A percentile compares a stretch with the other conserved stretches of the same genome.
phyloP scores from a whole-genome alignment of 345 rosid genomes.

The Lumnitzera littorea region DNA sequence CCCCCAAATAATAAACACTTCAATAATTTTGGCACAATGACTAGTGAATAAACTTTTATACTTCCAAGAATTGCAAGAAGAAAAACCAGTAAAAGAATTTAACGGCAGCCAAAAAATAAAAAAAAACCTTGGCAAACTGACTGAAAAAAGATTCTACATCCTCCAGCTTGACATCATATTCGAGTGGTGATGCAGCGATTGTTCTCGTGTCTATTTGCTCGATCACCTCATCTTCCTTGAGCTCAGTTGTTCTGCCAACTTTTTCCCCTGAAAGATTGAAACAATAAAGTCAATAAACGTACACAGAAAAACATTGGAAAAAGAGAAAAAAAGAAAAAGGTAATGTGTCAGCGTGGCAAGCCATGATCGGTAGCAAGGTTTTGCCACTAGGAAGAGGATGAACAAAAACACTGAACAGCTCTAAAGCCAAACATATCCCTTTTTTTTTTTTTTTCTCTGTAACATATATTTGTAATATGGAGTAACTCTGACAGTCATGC shows the following conservation, averaged over 20 bases:
- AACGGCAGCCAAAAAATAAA: neutral
- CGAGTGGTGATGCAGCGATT: constrained; percentile 64
- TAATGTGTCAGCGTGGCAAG: neutral
- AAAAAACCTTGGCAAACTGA: constrained; percentile 59
- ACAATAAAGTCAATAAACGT: neutral
- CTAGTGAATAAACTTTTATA: too few species aligned
- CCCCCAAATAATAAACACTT: neutral
- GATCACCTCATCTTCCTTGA: constrained; percentile 61
- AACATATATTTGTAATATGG: too few species aligned
- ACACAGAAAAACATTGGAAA: too few species aligned
- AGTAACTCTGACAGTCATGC: too few species aligned
- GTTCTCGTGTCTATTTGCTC: constrained; percentile 74
- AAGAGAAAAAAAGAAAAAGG: too few species aligned
- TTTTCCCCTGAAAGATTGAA: constrained; percentile 42
- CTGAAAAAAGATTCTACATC: constrained; percentile 61
- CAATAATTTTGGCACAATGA: too few species aligned
- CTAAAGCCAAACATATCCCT: too few species aligned
- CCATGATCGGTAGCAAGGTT: neutral
- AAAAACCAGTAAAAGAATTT: neutral
- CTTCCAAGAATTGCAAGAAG: neutral
- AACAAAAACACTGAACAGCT: too few species aligned
- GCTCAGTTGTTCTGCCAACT: constrained; percentile 63
- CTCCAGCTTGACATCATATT: constrained; percentile 57
- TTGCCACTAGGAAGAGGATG: too few species aligned
- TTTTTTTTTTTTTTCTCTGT: too few species aligned